Evolutionary conservation across 345 rosid species (phyloP).

Genomic region (Noccaea caerulescens): DNA sequence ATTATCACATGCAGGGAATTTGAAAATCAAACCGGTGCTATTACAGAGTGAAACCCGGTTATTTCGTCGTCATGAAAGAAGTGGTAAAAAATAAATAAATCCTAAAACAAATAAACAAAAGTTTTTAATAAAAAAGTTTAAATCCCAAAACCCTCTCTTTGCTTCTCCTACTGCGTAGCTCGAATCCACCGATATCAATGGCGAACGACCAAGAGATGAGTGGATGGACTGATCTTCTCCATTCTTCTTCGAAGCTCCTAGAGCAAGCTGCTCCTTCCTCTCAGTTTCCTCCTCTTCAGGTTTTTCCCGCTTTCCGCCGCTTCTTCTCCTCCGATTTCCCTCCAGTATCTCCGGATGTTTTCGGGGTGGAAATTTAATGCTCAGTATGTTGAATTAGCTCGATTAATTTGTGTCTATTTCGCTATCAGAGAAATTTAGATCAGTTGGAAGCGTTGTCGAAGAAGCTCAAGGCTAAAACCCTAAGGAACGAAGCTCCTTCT

Average conservation of each 20-base stretch:
- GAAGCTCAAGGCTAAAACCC: constrained; percentile 93
- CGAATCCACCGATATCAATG: constrained; percentile 48
- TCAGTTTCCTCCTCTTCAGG: constrained; percentile 99
- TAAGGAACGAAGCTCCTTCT: constrained; percentile 90
- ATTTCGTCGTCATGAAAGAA: background rate
- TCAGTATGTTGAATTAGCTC: background rate
- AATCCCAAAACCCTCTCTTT: constrained; percentile 37
- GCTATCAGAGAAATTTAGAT: constrained; percentile 84
- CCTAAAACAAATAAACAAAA: background rate
- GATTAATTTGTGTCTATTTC: constrained; percentile 12
- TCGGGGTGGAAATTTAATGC: background rate
- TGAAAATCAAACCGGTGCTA: background rate
- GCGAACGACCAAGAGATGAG: constrained; percentile 83
- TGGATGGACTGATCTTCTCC: constrained; percentile 92
- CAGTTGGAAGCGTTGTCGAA: constrained; percentile 90
- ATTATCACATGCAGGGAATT: no score
- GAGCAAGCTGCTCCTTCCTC: constrained; percentile 98
- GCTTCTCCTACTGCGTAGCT: constrained; percentile 34
- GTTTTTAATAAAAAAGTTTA: background rate
- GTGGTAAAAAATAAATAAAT: background rate
- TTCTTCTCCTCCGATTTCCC: constrained; percentile 15
- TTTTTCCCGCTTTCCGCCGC: constrained; percentile 37
- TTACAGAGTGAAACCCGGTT: no score
- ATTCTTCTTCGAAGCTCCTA: constrained; percentile 90
- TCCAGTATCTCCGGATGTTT: background rate